These are phyloP conservation scores for Paramecium sexaurelia DNA, from an alignment of 73 alveolate species.

Conservation along the genomic window DNA sequence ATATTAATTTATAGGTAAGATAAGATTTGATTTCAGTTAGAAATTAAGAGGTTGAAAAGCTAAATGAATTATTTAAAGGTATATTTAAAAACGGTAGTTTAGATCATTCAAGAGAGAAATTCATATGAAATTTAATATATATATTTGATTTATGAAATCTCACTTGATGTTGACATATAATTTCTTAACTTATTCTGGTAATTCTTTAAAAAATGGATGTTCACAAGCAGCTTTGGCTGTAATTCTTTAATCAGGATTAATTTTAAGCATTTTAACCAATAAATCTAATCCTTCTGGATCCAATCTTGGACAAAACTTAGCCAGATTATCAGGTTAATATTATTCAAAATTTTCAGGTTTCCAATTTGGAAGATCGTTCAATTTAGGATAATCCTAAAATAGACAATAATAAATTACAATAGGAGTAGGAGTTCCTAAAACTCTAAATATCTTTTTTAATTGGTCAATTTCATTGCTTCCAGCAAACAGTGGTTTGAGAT, in stretches of 20 bases:
- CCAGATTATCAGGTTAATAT: slow-evolving; percentile 75
- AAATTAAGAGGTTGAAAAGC: background rate
- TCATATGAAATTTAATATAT: background rate
- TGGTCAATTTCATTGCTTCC: slow-evolving; percentile 78
- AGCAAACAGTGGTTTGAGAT: slow-evolving; percentile 87
- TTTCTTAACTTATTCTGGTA: slow-evolving; percentile 68
- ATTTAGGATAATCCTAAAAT: slow-evolving; percentile 48
- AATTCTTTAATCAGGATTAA: slow-evolving; percentile 65
- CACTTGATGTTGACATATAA: slow-evolving; percentile 39
- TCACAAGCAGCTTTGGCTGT: slow-evolving; percentile 69
- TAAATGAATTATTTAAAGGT: slow-evolving; percentile 15
- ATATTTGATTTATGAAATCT: background rate
- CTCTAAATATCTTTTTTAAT: slow-evolving; percentile 78
- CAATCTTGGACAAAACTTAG: slow-evolving; percentile 79
- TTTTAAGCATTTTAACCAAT: slow-evolving; percentile 63
- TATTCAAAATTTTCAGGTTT: slow-evolving; percentile 70
- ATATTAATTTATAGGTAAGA: background rate
- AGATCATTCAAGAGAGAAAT: background rate
- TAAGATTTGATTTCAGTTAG: slow-evolving; percentile 47
- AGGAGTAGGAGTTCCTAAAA: slow-evolving; percentile 90
- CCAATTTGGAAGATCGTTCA: slow-evolving; percentile 35
- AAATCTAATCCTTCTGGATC: slow-evolving; percentile 91
- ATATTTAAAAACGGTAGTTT: background rate
- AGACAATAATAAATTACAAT: slow-evolving; percentile 78
- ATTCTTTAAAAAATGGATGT: slow-evolving; percentile 62